phyloP scores from a whole-genome alignment of 2,329 filamentous ascomycete species.

The Ilyonectria destructans region DNA sequence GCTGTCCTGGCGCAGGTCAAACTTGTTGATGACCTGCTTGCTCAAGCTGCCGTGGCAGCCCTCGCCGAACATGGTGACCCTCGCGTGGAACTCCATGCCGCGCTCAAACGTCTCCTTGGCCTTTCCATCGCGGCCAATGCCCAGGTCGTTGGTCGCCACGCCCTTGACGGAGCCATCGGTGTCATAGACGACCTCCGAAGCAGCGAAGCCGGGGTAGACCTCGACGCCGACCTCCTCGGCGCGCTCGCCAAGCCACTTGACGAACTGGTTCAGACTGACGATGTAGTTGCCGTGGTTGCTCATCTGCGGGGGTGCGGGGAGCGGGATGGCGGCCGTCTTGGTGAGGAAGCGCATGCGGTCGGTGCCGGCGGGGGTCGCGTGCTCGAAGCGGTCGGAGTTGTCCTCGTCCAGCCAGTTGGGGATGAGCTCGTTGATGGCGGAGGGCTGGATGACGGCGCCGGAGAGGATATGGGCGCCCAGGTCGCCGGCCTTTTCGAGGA shows the following conservation, averaged over 20 bases:
- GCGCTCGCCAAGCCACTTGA: constrained; percentile 94
- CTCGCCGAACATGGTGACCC: constrained; percentile 92
- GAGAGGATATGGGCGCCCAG: constrained; percentile 96
- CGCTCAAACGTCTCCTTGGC: constrained; percentile 94
- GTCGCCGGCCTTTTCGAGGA: constrained; percentile 96
- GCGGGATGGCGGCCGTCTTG: constrained; percentile 81
- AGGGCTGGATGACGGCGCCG: constrained; percentile 94
- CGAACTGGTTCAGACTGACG: constrained; percentile 93
- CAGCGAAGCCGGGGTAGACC: constrained; percentile 96
- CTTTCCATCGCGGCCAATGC: constrained; percentile 85
- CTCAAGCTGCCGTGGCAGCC: constrained; percentile 96
- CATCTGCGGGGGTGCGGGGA: constrained; percentile 97
- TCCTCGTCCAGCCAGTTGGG: constrained; percentile 94
- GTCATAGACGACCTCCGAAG: constrained; percentile 91
- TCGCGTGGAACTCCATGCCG: constrained; percentile 98
- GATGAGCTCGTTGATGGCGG: constrained; percentile 89
- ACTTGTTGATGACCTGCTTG: constrained; percentile 96
- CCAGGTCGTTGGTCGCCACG: constrained; percentile 96
- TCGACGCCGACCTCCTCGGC: constrained; percentile 98
- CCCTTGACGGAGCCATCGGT: constrained; percentile 91
- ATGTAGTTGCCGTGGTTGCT: constrained; percentile 99
- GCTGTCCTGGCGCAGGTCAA: constrained; percentile 89
- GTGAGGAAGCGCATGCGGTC: constrained; percentile 98
- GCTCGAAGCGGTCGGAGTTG: constrained; percentile 90
- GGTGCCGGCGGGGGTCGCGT: constrained; percentile 85